Evolutionary conservation across 176 grass and related monocot species (phyloP).

Genomic region (Lolium rigidum): DNA sequence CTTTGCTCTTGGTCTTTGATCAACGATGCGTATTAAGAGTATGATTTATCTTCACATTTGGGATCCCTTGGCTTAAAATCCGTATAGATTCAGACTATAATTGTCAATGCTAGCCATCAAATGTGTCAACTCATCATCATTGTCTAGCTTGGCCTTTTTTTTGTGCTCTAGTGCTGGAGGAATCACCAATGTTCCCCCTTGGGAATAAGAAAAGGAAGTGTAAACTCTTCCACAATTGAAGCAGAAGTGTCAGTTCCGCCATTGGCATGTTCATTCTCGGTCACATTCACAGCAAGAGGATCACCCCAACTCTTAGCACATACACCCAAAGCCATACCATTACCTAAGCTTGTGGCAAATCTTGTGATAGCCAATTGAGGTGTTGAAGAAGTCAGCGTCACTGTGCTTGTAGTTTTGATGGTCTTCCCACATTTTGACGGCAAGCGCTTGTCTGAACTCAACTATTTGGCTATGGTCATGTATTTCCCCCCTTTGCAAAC

Average conservation of each 20-base stretch:
- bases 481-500: not conserved
- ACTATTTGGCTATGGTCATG: not conserved
- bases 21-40: too few relatives aligned
- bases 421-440: not conserved
- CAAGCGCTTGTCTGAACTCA: not conserved
- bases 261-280: not conserved
- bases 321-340: not conserved
- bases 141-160: conserved; percentile 24
- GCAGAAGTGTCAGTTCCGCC: not conserved
- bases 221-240: conserved; percentile 10
- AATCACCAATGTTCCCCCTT: conserved; percentile 9
- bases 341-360: not conserved
- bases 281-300: conserved; percentile 1
- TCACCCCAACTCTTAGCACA: not conserved
- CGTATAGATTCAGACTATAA: not conserved
- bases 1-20: too few relatives aligned
- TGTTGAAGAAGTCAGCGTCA: not conserved
- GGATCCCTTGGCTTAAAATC: too few relatives aligned
- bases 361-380: not conserved
- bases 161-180: conserved; percentile 18
- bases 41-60: too few relatives aligned
- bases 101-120: conserved; percentile 30
- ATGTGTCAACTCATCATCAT: conserved; percentile 1
- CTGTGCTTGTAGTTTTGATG: not conserved
- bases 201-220: conserved; percentile 18